Evolutionary conservation across 495 filamentous ascomycete genomes (phyloP).

Genomic region (Penicillium bialowiezense): DNA sequence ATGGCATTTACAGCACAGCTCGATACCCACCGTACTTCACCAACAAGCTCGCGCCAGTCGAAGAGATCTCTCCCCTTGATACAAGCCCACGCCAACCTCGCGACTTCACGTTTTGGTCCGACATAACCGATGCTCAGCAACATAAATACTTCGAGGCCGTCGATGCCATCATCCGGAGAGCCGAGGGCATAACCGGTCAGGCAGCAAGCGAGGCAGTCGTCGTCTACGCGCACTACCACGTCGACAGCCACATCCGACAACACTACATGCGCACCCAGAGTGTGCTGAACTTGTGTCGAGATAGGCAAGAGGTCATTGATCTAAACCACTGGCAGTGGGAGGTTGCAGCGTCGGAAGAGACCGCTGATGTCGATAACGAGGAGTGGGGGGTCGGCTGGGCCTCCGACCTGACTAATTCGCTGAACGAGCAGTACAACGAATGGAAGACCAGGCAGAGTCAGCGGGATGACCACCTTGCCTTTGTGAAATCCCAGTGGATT

Average conservation of each 20-base stretch:
- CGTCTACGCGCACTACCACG: constrained; percentile 29
- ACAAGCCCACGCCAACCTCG: not conserved
- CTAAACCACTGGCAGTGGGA: constrained; percentile 26
- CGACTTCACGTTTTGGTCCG: constrained; percentile 15
- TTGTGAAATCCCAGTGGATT: not conserved
- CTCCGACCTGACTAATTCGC: constrained; percentile 1
- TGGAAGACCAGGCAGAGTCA: not conserved
- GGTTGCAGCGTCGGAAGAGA: not conserved
- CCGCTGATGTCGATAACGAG: too few relatives aligned
- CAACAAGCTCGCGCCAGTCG: constrained; percentile 13
- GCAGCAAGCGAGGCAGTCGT: constrained; percentile 4
- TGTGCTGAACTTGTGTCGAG: constrained; percentile 26
- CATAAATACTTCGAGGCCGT: constrained; percentile 19
- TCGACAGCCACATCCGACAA: constrained; percentile 36
- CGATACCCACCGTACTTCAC: constrained; percentile 28
- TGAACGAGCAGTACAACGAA: not conserved
- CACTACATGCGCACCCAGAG: constrained; percentile 27
- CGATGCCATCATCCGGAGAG: constrained; percentile 6
- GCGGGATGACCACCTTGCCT: not conserved
- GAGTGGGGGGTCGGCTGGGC: constrained; percentile 1
- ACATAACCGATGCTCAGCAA: constrained; percentile 18
- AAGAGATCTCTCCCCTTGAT: constrained; percentile 15
- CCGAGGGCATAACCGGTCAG: not conserved
- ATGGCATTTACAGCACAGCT: constrained; percentile 16
- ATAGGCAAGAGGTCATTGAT: constrained; percentile 25